Evolutionary conservation across 495 filamentous ascomycete species (phyloP).

Genomic region (Penicilliopsis zonata): DNA sequence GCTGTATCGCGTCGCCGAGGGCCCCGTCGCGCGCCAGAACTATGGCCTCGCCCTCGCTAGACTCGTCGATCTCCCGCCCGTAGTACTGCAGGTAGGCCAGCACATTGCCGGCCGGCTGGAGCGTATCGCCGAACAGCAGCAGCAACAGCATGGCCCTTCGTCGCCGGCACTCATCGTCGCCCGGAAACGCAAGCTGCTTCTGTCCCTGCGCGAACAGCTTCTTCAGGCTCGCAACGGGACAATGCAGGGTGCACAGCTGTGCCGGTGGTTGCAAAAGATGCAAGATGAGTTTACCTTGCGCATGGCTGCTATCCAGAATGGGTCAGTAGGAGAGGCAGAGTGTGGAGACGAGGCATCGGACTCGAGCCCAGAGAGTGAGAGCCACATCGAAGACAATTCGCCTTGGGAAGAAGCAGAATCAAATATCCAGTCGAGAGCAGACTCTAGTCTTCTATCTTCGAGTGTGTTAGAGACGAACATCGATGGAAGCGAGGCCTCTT

Average conservation of each 20-base stretch:
- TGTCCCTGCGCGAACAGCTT: constrained; percentile 66
- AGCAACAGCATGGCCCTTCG: constrained; percentile 43
- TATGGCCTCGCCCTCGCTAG: constrained; percentile 70
- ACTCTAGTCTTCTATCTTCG: no score
- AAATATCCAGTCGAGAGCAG: no score
- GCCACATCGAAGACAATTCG: no score
- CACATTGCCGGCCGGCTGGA: constrained; percentile 50
- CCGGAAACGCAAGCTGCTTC: constrained; percentile 56
- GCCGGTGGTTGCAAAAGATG: constrained; percentile 52
- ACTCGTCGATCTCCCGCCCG: constrained; percentile 57
- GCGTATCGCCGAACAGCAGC: constrained; percentile 19
- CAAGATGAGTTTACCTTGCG: constrained; percentile 64
- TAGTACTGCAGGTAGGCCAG: constrained; percentile 55
- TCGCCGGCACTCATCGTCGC: constrained; percentile 43
- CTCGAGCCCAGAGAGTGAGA: not conserved
- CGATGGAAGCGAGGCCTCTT: no score
- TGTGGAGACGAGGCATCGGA: not conserved
- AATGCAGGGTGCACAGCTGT: constrained; percentile 53
- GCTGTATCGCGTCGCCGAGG: constrained; percentile 69
- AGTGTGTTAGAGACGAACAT: no score
- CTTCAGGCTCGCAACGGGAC: constrained; percentile 52
- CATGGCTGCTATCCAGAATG: constrained; percentile 51
- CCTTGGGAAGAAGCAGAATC: no score
- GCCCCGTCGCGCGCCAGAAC: constrained; percentile 55
- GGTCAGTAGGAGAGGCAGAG: constrained; percentile 4